Percentiles rank a stretch among this genome's conserved stretches.
Conservation (phyloP, 2,329 filamentous ascomycete species). For the Diplodia seriata region DNA sequence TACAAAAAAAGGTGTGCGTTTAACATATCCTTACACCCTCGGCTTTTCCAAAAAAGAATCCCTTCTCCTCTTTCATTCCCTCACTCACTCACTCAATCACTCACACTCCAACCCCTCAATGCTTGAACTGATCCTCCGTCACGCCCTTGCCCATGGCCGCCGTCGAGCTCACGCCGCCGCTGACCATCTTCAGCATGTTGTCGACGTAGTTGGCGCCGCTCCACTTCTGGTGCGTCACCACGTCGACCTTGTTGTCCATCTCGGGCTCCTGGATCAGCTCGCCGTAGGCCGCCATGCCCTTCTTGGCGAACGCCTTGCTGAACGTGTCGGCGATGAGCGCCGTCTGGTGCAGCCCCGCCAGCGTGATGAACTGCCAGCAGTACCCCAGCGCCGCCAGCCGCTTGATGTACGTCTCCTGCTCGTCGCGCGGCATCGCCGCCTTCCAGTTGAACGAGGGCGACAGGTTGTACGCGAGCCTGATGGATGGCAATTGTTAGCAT, state of each 20-base stretch:
- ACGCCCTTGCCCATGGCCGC: conserved; percentile 98
- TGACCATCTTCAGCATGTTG: conserved; percentile 96
- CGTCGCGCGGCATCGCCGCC: conserved; percentile 85
- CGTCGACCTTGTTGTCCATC: conserved; percentile 88
- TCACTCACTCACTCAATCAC: background rate
- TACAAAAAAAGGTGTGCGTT: background rate
- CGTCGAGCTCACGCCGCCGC: conserved; percentile 87
- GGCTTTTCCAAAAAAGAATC: background rate
- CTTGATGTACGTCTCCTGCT: conserved; percentile 97
- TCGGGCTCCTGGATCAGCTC: conserved; percentile 98
- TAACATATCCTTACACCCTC: background rate
- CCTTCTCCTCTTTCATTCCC: background rate
- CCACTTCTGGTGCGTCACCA: conserved; percentile 99
- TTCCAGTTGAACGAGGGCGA: conserved; percentile 99
- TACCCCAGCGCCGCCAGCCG: conserved; percentile 88
- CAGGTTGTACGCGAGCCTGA: conserved; percentile 97
- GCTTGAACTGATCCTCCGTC: conserved; percentile 94
- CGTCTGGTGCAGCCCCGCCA: conserved; percentile 94
- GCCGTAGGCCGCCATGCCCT: conserved; percentile 95
- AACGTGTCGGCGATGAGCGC: conserved; percentile 92
- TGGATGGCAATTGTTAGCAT: conserved; percentile 26
- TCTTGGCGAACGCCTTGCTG: conserved; percentile 76
- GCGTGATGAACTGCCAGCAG: conserved; percentile 99
- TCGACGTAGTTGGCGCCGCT: conserved; percentile 93
- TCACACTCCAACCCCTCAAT: background rate